Conservation (phyloP, 805 yeast genomes). For the Saccharomycopsis fibuligera region DNA sequence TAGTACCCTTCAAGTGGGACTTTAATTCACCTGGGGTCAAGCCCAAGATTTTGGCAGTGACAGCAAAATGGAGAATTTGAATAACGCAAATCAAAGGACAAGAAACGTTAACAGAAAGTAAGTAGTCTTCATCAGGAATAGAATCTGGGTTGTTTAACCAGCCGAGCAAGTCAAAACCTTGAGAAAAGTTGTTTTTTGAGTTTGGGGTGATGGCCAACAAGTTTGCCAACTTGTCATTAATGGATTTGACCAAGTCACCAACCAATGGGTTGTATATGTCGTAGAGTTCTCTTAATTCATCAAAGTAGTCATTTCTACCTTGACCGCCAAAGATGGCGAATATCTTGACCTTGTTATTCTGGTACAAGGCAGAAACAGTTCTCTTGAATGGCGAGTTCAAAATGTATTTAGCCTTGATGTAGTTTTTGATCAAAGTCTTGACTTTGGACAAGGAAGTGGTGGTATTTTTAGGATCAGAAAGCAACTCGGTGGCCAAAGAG, state of each 20-base stretch:
- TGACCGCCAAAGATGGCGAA: constrained; percentile 97
- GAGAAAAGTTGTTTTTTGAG: constrained; percentile 83
- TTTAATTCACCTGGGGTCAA: constrained; percentile 85
- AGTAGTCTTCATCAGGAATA: constrained; percentile 85
- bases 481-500: constrained; percentile 69
- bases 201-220: constrained; percentile 68
- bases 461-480: constrained; percentile 44
- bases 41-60: constrained; percentile 80
- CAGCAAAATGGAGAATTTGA: constrained; percentile 88
- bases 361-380: constrained; percentile 53
- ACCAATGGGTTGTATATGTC: constrained; percentile 70
- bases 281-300: constrained; percentile 85
- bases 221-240: constrained; percentile 60
- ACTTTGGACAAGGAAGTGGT: constrained; percentile 70
- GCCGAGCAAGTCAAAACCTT: constrained; percentile 80
- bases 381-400: constrained; percentile 43
- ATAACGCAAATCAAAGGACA: constrained; percentile 97
- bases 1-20: constrained; percentile 60
- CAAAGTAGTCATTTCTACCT: constrained; percentile 97
- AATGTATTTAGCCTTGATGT: constrained; percentile 55
- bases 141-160: constrained; percentile 85
- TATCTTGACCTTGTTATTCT: constrained; percentile 50
- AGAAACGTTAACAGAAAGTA: constrained; percentile 85
- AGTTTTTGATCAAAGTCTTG: constrained; percentile 69
- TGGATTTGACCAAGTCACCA: constrained; percentile 59